Percentiles rank a stretch among this genome's conserved stretches.
Conservation (phyloP, 495 filamentous ascomycete species). For the Xylaria flabelliformis region DNA sequence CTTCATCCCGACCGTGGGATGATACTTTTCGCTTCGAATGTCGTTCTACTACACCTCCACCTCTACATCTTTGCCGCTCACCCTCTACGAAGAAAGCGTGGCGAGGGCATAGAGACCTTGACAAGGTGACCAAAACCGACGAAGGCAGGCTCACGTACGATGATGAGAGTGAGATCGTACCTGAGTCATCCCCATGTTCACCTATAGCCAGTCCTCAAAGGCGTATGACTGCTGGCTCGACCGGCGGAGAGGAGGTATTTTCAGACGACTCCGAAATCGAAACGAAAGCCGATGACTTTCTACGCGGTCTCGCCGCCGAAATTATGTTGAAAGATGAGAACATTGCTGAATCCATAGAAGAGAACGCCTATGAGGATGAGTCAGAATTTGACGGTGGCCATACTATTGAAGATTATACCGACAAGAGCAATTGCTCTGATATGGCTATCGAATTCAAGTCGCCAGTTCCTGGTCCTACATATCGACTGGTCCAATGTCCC, state of each 20-base stretch:
- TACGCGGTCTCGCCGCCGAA: conserved; percentile 9
- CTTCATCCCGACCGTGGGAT: conserved; percentile 18
- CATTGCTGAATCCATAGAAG: neutral
- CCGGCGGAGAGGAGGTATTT: neutral
- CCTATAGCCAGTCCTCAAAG: neutral
- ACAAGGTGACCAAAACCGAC: neutral
- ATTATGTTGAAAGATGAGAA: neutral
- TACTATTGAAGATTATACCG: neutral
- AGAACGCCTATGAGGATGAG: neutral
- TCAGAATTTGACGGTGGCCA: neutral
- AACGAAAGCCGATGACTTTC: conserved; percentile 2
- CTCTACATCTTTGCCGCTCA: neutral
- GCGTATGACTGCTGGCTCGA: neutral
- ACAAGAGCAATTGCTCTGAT: neutral
- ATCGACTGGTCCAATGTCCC: conserved; percentile 16
- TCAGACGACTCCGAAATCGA: neutral
- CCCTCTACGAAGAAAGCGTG: neutral
- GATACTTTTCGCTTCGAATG: neutral
- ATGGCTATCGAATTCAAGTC: neutral
- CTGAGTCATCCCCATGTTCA: neutral
- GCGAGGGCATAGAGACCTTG: conserved; percentile 5
- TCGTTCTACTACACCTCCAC: neutral
- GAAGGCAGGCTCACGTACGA: conserved; percentile 39
- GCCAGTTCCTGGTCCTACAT: neutral
- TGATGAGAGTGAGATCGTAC: conserved; percentile 21